phyloP scores from a whole-genome alignment of 2,329 filamentous ascomycete species.

The Juglanconis juglandina region DNA sequence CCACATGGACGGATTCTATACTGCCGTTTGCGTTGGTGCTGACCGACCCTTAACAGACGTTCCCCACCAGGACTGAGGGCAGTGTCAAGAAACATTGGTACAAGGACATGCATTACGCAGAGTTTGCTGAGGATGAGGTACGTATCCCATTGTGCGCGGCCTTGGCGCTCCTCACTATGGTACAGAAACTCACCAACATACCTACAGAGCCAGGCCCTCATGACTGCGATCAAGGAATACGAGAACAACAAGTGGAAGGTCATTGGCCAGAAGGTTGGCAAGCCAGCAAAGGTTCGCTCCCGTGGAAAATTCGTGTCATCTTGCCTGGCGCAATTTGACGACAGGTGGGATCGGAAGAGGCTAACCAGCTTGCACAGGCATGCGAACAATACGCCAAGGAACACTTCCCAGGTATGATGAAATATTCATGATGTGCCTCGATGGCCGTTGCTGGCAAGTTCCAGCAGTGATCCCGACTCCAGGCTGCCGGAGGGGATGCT shows the following conservation, averaged over 20 bases:
- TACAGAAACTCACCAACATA: conserved; percentile 1
- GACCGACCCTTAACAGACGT: conserved; percentile 58
- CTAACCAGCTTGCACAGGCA: conserved; percentile 91
- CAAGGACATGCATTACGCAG: conserved; percentile 99
- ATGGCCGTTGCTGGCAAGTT: not conserved
- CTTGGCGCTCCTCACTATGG: not conserved
- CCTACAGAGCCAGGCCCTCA: conserved; percentile 67
- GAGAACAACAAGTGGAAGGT: conserved; percentile 98
- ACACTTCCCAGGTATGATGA: conserved; percentile 63
- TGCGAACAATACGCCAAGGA: conserved; percentile 88
- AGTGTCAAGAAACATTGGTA: conserved; percentile 99
- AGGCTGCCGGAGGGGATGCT: not conserved
- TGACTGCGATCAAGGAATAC: conserved; percentile 97
- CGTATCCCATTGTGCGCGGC: conserved; percentile 26
- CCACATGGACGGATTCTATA: not conserved
- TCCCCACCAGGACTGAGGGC: conserved; percentile 88
- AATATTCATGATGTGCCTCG: not conserved
- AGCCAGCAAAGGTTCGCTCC: conserved; percentile 80
- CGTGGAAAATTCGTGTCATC: not conserved
- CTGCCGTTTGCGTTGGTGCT: not conserved
- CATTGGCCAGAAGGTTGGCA: conserved; percentile 94
- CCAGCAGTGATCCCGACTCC: not conserved
- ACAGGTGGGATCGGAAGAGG: conserved; percentile 86
- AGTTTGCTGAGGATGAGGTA: conserved; percentile 97
- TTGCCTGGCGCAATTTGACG: not conserved